Conservation (phyloP, 2,329 filamentous ascomycete species). For the Xylariaceae sp. region DNA sequence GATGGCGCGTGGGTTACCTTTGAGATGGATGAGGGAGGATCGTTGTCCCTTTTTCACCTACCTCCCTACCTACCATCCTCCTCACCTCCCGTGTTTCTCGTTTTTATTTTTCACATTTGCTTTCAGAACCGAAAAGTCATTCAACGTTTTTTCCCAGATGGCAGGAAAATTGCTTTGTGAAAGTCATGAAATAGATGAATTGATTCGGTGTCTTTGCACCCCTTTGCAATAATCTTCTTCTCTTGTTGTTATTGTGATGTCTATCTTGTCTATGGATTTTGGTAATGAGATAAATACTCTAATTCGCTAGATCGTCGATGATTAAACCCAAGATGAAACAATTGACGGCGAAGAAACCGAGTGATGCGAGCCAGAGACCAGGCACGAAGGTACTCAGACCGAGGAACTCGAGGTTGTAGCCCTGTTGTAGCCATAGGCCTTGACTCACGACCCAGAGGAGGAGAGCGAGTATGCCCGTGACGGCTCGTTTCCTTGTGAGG, state of each 20-base stretch:
- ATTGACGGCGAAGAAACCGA: slow-evolving; percentile 76
- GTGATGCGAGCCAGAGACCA: slow-evolving; percentile 69
- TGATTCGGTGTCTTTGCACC: too few species aligned
- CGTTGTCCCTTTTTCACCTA: neutral
- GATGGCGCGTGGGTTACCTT: neutral
- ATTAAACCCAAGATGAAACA: slow-evolving; percentile 82
- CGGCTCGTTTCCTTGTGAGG: slow-evolving; percentile 43
- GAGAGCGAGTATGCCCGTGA: slow-evolving; percentile 60
- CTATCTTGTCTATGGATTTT: too few species aligned
- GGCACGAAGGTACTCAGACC: slow-evolving; percentile 80
- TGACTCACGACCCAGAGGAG: slow-evolving; percentile 72
- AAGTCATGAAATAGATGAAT: too few species aligned
- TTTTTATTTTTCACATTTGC: too few species aligned
- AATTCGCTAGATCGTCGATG: slow-evolving; percentile 54
- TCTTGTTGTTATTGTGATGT: too few species aligned
- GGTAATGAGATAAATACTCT: too few species aligned
- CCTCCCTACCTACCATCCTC: neutral
- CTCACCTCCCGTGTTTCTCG: too few species aligned
- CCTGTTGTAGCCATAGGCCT: slow-evolving; percentile 69
- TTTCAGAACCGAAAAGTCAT: too few species aligned
- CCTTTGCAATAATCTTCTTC: too few species aligned
- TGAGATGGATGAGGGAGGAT: slow-evolving; percentile 2
- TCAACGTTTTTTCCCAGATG: neutral
- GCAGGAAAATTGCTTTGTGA: too few species aligned
- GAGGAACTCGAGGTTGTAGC: slow-evolving; percentile 70